Conservation (phyloP, 2,329 filamentous ascomycete genomes). For the Rugonectria rugulosa region DNA sequence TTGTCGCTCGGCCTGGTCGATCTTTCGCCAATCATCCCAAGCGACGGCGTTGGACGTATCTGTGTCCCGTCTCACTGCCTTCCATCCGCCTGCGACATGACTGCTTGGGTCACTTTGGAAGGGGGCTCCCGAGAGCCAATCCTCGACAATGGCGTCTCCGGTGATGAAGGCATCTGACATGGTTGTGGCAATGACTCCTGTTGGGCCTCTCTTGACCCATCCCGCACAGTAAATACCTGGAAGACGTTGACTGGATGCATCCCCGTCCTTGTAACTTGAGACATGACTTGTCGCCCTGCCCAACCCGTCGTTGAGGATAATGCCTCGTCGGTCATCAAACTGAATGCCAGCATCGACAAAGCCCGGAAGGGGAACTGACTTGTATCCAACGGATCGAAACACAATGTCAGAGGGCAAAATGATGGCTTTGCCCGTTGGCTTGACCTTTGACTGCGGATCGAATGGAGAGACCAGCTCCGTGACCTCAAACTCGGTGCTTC, state of each 20-base stretch:
- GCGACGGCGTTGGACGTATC: slow-evolving; percentile 65
- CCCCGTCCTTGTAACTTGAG: slow-evolving; percentile 35
- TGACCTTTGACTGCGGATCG: slow-evolving; percentile 58
- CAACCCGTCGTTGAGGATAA: slow-evolving; percentile 82
- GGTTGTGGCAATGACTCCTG: slow-evolving; percentile 93
- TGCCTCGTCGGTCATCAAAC: slow-evolving; percentile 77
- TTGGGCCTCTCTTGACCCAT: slow-evolving; percentile 95
- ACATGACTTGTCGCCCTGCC: slow-evolving; percentile 69
- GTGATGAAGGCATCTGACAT: slow-evolving; percentile 95
- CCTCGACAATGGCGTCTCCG: slow-evolving; percentile 81
- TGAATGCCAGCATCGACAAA: slow-evolving; percentile 76
- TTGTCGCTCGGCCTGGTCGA: slow-evolving; percentile 79
- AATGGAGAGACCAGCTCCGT: slow-evolving; percentile 64
- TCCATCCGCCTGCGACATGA: slow-evolving; percentile 68
- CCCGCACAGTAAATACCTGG: slow-evolving; percentile 90
- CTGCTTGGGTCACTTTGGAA: slow-evolving; percentile 46
- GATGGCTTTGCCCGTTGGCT: slow-evolving; percentile 57
- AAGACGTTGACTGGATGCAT: slow-evolving; percentile 50
- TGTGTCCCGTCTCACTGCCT: slow-evolving; percentile 71
- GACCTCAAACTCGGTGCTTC: slow-evolving; percentile 72
- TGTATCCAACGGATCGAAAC: slow-evolving; percentile 96
- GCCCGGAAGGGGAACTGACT: slow-evolving; percentile 78
- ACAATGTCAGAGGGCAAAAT: slow-evolving; percentile 73
- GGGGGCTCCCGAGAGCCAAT: slow-evolving; percentile 64
- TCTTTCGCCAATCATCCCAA: slow-evolving; percentile 86